phyloP scores from a whole-genome alignment of 139 green algal genomes.

The Closterium sp. region DNA sequence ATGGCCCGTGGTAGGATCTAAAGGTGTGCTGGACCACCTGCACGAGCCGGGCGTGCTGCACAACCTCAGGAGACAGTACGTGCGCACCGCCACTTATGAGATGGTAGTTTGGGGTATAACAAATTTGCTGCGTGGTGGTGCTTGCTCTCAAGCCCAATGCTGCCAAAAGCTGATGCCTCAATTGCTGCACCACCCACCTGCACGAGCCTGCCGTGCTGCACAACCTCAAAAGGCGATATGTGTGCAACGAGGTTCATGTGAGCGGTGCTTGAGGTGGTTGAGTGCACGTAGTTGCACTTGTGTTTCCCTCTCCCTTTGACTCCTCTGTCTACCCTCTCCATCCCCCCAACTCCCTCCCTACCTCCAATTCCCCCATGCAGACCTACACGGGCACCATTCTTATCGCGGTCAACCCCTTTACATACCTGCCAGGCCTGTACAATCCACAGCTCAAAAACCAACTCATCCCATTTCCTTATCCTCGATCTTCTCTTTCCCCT shows the following conservation, averaged over 20 bases:
- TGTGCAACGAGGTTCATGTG: too few species aligned
- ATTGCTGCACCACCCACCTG: too few species aligned
- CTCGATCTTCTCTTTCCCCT: too few species aligned
- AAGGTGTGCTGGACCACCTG: slow-evolving; percentile 81
- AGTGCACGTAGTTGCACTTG: too few species aligned
- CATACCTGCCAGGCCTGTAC: slow-evolving; percentile 72
- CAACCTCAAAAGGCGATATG: slow-evolving; percentile 73
- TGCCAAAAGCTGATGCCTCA: too few species aligned
- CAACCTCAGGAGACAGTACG: slow-evolving; percentile 73
- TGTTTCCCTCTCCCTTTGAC: too few species aligned
- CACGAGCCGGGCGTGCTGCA: slow-evolving; percentile 94
- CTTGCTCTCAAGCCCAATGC: slow-evolving; percentile 94
- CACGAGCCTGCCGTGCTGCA: slow-evolving; percentile 91
- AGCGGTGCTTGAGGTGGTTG: too few species aligned
- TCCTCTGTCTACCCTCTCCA: too few species aligned
- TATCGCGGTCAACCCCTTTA: slow-evolving; percentile 81
- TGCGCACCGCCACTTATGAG: slow-evolving; percentile 75
- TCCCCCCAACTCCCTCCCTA: too few species aligned
- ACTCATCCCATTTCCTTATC: too few species aligned
- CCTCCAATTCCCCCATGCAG: slow-evolving; percentile 61
- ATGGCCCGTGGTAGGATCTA: too few species aligned
- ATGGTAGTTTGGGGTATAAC: too few species aligned
- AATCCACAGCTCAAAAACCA: slow-evolving; percentile 72
- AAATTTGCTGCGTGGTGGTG: slow-evolving; percentile 23
- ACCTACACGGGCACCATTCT: slow-evolving; percentile 82